Evolutionary conservation across 805 yeast species (phyloP).

Genomic region (Candida railenensis): DNA sequence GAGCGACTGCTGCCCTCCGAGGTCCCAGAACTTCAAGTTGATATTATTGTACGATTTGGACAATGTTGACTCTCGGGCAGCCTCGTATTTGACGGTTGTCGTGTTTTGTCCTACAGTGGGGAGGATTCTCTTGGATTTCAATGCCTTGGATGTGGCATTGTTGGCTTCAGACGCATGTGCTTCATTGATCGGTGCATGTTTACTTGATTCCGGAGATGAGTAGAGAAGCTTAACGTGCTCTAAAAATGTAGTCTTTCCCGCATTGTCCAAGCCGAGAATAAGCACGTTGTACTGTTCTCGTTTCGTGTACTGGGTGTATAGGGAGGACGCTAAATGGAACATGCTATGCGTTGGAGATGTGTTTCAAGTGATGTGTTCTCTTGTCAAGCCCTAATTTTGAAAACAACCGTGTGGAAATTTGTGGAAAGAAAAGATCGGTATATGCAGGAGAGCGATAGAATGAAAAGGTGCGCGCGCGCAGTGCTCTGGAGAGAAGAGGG

Average conservation of each 20-base stretch:
- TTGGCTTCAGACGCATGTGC: slow-evolving; percentile 67
- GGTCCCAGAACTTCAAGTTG: slow-evolving; percentile 86
- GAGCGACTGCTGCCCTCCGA: slow-evolving; percentile 91
- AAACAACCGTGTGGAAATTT: too few species aligned
- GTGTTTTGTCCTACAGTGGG: slow-evolving; percentile 97
- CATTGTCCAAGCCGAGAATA: slow-evolving; percentile 89
- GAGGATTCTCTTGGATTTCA: slow-evolving; percentile 58
- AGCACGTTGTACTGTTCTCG: slow-evolving; percentile 50
- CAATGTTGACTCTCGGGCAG: slow-evolving; percentile 33
- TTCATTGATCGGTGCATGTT: neutral
- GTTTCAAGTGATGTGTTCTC: neutral
- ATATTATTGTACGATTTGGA: slow-evolving; percentile 39
- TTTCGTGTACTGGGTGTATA: slow-evolving; percentile 45
- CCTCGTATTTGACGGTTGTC: slow-evolving; percentile 39
- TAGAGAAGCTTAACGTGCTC: slow-evolving; percentile 41
- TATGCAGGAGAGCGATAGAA: too few species aligned
- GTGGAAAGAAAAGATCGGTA: too few species aligned
- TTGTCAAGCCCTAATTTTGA: neutral
- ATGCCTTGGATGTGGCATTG: slow-evolving; percentile 40
- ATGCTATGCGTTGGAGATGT: slow-evolving; percentile 13
- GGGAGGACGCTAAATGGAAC: slow-evolving; percentile 45
- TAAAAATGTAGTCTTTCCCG: slow-evolving; percentile 75
- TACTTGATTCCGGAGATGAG: slow-evolving; percentile 17
- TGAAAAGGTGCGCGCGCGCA: too few species aligned
- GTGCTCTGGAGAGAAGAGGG: too few species aligned